phyloP scores from a whole-genome alignment of 129 eudicot genomes.

The Oenanthe sinensis region DNA sequence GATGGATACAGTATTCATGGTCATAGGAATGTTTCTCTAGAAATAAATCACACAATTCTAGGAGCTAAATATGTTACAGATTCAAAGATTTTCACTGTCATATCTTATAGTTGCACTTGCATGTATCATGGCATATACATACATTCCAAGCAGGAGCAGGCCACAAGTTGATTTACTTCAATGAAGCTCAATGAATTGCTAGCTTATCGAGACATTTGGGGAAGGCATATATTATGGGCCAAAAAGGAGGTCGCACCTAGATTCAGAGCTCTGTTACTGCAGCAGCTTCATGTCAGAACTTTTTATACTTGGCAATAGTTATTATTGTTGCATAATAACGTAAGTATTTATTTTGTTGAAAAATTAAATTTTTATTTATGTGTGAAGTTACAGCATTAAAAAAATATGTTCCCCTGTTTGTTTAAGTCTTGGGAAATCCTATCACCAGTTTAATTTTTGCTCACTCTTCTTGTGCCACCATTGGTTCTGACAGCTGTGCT shows the following conservation, averaged over 20 bases:
- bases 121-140: background rate
- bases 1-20: no score
- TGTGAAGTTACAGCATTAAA: background rate
- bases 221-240: no score
- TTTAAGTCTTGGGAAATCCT: background rate
- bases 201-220: no score
- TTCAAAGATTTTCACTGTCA: background rate
- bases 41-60: background rate
- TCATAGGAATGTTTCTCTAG: background rate
- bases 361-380: no score
- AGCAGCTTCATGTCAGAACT: background rate
- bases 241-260: no score
- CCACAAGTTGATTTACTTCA: no score
- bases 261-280: no score
- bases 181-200: no score
- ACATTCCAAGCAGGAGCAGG: background rate
- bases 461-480: no score
- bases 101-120: background rate
- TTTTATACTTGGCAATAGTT: background rate
- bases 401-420: no score
- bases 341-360: background rate
- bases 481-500: background rate
- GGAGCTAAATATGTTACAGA: background rate
- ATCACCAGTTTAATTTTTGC: background rate
- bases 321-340: background rate